phyloP scores from a whole-genome alignment of 2,329 filamentous ascomycete species.

The Fusarium acutatum region DNA sequence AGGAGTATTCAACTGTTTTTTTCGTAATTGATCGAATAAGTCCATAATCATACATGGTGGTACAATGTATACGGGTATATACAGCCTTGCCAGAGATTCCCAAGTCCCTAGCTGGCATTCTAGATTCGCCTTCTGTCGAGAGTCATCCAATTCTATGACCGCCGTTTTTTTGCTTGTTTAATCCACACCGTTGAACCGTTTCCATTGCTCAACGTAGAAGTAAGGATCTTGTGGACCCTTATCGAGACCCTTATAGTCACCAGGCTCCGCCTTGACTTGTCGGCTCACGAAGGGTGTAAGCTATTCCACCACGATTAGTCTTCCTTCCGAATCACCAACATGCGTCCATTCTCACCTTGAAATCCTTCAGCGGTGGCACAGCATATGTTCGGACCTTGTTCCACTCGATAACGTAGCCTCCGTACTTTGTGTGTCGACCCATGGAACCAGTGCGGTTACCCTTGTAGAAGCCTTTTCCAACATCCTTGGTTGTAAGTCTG shows the following conservation, averaged over 20 bases:
- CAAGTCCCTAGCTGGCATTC: constrained; percentile 11
- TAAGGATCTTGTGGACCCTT: constrained; percentile 68
- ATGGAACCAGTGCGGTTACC: constrained; percentile 89
- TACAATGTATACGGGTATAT: constrained; percentile 46
- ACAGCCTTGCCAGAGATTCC: constrained; percentile 37
- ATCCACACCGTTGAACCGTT: constrained; percentile 70
- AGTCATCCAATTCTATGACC: not conserved
- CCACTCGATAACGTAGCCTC: constrained; percentile 86
- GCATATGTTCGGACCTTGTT: constrained; percentile 90
- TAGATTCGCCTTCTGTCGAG: not conserved
- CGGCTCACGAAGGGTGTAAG: constrained; percentile 81
- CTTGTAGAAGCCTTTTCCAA: constrained; percentile 96
- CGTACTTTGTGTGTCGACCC: constrained; percentile 84
- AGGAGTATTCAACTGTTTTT: constrained; percentile 11
- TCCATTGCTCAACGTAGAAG: constrained; percentile 72
- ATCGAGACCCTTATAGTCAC: constrained; percentile 62
- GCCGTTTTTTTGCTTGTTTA: constrained; percentile 44
- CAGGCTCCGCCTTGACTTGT: constrained; percentile 61
- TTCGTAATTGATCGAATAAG: constrained; percentile 10
- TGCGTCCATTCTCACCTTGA: constrained; percentile 67
- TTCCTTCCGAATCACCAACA: not conserved
- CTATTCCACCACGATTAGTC: constrained; percentile 53
- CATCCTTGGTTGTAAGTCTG: constrained; percentile 88
- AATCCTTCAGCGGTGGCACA: constrained; percentile 75
- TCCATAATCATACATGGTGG: constrained; percentile 44